Conservation (phyloP, 148 eudicot species). For the Vaccinium vitisidaea region DNA sequence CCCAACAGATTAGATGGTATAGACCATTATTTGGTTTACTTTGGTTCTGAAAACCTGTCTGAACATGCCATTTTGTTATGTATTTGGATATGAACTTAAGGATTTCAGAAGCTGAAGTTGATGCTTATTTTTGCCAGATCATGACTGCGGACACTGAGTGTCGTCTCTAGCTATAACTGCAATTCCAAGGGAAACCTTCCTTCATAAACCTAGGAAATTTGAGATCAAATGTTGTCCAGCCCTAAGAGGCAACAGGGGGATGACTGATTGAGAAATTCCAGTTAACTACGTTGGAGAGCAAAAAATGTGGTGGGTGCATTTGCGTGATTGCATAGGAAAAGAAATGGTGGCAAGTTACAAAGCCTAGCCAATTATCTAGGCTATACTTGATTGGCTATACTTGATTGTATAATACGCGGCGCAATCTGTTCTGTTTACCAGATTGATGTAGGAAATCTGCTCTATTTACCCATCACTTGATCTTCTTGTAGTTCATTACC, state of each 20-base stretch:
- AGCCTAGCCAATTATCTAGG: not conserved
- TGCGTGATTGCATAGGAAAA: not conserved
- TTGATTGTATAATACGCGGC: not conserved
- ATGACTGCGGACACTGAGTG: not conserved
- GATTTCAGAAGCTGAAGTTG: not conserved
- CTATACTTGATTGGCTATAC: not conserved
- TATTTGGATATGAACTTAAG: not conserved
- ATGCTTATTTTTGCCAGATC: not conserved
- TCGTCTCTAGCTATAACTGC: not conserved
- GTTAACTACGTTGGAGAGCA: not conserved
- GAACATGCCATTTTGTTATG: not conserved
- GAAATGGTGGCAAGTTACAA: not conserved
- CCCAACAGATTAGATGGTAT: not conserved
- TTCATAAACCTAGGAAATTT: not conserved
- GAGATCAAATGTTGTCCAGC: not conserved
- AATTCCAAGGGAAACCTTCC: not conserved
- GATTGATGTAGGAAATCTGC: constrained; percentile 1
- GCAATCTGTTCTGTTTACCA: not conserved
- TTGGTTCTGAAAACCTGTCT: not conserved
- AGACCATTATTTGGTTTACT: not conserved
- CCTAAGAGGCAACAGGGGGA: not conserved
- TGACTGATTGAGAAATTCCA: not conserved
- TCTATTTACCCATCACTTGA: not conserved
- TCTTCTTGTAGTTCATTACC: not conserved
- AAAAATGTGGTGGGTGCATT: not conserved